Evolutionary conservation across 768 basidiomycete species (phyloP), one percentile per base, ranked within the genome.

Genomic region (Termitomyces sp.): DNA sequence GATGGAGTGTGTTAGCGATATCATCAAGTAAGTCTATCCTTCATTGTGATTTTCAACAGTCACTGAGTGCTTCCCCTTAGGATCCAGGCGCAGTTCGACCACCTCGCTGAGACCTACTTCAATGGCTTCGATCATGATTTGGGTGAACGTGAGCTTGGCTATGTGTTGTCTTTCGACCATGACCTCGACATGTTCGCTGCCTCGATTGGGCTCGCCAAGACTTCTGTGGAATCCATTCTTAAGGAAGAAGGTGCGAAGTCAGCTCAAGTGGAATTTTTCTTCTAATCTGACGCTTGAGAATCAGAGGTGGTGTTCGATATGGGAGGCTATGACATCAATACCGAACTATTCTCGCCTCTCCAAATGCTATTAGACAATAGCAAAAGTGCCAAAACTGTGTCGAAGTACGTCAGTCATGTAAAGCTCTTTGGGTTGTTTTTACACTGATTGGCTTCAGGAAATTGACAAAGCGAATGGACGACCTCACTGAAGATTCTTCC

Each of bases 171-270:
- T 12, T 86, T 96, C 62, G 96, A 99, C 66, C 82, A 85, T 62
- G 97, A 99, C 70, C 78, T 98, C 8, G 96, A 99, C 68, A 90
- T 91, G 71, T 94, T 98, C 70, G 84, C 92, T 20, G 94, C 94
- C 9, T 92, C 94, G 2, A 84, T 98, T 47, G 92, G 92, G 2
- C 81, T 96, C 59, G 86, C 90, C 41, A 92, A 94, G 77, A 95
- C 94, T 5, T 87, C 89, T 3, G 82, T 98, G 15, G 75, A 82
- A n/a, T 74, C 77, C 0, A 77, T 92, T 29, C 66, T 90, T 33
- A 80, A 84, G 59, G 96, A 98, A 64, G 85, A 89, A 53, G 93
- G 92, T 90, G 62, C 22, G 72, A 47, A 42, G n/a, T 12, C 7
- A 45, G n/a, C 8, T 4, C 37, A 37, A 37, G 6, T 20, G 20